Conservation (phyloP, 495 filamentous ascomycete genomes). For the Glutinoglossum americanum region DNA sequence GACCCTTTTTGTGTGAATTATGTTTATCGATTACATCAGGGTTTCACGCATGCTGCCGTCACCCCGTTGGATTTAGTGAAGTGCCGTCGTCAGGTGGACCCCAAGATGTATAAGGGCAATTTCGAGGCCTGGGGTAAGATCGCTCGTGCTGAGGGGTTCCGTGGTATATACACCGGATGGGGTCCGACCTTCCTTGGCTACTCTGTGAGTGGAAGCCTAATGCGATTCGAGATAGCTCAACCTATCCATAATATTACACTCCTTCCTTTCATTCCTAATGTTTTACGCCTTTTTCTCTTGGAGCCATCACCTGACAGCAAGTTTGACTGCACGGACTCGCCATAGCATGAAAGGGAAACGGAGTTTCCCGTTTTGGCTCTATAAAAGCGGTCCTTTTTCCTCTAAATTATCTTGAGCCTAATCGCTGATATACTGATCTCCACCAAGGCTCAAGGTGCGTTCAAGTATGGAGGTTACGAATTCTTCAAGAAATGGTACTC, state of each 20-base stretch:
- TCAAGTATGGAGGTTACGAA: constrained; percentile 61
- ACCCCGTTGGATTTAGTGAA: constrained; percentile 45
- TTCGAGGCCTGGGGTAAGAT: constrained; percentile 43
- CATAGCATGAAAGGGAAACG: too few relatives aligned
- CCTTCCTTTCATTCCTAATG: background rate
- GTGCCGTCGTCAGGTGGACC: constrained; percentile 50
- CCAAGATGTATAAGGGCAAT: constrained; percentile 48
- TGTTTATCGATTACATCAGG: constrained; percentile 22
- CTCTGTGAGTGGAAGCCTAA: constrained; percentile 20
- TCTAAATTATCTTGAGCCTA: background rate
- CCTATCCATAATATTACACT: background rate
- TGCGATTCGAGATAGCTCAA: background rate
- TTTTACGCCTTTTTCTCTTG: background rate
- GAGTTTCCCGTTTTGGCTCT: background rate
- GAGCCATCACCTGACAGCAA: background rate
- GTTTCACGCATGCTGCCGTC: constrained; percentile 37
- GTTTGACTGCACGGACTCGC: too few relatives aligned
- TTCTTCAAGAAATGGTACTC: constrained; percentile 56
- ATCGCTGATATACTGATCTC: background rate
- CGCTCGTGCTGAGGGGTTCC: constrained; percentile 38
- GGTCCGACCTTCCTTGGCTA: constrained; percentile 48
- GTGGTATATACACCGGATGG: constrained; percentile 55
- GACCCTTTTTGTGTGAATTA: background rate
- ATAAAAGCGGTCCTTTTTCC: background rate
- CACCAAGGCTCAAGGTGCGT: constrained; percentile 32